Evolutionary conservation across 1,284 basidiomycete species (phyloP).

Genomic region (Mycena sp.): DNA sequence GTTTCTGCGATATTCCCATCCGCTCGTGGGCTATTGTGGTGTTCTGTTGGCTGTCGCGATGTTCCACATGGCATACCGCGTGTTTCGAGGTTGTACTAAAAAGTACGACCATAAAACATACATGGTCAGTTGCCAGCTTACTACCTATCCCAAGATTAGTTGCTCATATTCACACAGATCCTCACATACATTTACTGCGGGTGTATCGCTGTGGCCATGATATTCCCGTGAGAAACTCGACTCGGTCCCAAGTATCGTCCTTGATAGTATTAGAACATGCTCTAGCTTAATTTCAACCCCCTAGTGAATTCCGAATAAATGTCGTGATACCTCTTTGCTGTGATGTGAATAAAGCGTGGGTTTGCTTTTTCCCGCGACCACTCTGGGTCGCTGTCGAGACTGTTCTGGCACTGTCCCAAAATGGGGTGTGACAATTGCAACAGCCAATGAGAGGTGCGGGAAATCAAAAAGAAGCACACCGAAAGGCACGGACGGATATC

Average conservation of each 20-base stretch:
- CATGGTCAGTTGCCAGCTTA: constrained; percentile 14
- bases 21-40: constrained; percentile 17
- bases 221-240: constrained; percentile 17
- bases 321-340: too few relatives aligned
- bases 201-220: constrained; percentile 18
- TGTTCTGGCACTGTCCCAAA: neutral
- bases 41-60: constrained; percentile 8
- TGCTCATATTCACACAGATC: neutral
- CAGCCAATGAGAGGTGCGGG: constrained; percentile 2
- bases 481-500: constrained; percentile 16
- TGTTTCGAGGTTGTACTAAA: constrained; percentile 4
- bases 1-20: constrained; percentile 15
- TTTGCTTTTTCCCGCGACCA: too few relatives aligned
- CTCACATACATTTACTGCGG: constrained; percentile 26
- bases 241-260: too few relatives aligned
- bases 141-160: neutral
- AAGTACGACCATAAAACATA: constrained; percentile 28
- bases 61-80: constrained; percentile 26
- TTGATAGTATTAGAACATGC: too few relatives aligned
- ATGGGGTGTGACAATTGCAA: neutral
- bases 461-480: constrained; percentile 16
- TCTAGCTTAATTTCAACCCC: too few relatives aligned
- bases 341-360: too few relatives aligned
- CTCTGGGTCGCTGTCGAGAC: too few relatives aligned
- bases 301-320: too few relatives aligned